These are phyloP conservation scores for Boletellus ananas DNA, from an alignment of 768 basidiomycete species.

Conservation along the genomic window DNA sequence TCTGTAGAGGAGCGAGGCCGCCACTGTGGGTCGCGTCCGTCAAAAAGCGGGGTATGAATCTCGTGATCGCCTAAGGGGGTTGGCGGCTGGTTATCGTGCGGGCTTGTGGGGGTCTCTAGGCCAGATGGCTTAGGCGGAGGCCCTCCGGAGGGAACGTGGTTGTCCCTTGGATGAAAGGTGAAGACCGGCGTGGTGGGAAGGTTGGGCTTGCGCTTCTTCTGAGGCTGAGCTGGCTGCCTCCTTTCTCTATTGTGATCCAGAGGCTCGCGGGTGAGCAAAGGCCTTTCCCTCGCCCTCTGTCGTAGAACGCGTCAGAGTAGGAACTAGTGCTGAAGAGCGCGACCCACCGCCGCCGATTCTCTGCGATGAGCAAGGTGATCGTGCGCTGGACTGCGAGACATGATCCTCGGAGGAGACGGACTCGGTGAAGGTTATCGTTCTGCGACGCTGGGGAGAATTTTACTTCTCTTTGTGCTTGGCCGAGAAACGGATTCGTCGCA, in stretches of 20 bases:
- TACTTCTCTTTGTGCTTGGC: constrained; percentile 5
- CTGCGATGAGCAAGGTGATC: constrained; percentile 17
- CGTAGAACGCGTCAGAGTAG: constrained; percentile 6
- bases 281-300: constrained; percentile 23
- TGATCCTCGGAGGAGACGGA: constrained; percentile 7
- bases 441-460: constrained; percentile 10
- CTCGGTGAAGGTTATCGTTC: constrained; percentile 7
- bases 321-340: constrained; percentile 9
- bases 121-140: constrained; percentile 13
- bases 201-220: constrained; percentile 29
- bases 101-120: constrained; percentile 7
- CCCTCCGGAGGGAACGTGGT: constrained; percentile 21
- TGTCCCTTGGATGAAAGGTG: constrained; percentile 17
- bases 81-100: constrained; percentile 9
- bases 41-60: constrained; percentile 2
- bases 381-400: constrained; percentile 9
- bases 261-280: constrained; percentile 20
- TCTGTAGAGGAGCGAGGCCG: constrained; percentile 16
- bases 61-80: constrained; percentile 9
- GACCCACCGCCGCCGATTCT: constrained; percentile 20
- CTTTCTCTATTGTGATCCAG: constrained; percentile 26
- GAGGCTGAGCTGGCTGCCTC: constrained; percentile 9
- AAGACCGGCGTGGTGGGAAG: constrained; percentile 12
- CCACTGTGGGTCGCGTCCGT: constrained; percentile 12
- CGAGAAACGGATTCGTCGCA: constrained; percentile 10